Percentiles rank a stretch among this genome's conserved stretches.
These are phyloP conservation scores for Cudoniella acicularis DNA, from an alignment of 495 filamentous ascomycete species.

Conservation along the genomic window DNA sequence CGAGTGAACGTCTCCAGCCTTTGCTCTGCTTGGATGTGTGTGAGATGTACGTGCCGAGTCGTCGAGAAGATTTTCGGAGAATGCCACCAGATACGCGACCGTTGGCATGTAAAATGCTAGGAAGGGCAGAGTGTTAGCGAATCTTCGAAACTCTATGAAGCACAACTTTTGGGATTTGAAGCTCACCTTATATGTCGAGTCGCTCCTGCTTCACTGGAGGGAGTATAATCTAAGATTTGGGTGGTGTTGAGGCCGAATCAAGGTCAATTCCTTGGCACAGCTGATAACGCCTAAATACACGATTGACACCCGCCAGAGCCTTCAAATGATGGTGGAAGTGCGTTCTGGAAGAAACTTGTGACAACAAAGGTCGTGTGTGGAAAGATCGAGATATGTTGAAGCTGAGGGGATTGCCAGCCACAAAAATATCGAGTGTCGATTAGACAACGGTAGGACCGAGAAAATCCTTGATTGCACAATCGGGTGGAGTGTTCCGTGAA, in stretches of 20 bases:
- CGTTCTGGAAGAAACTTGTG: background rate
- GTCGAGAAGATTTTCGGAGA: slow-evolving; percentile 13
- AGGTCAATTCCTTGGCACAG: slow-evolving; percentile 12
- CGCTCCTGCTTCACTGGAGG: slow-evolving; percentile 1
- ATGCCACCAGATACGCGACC: slow-evolving; percentile 22
- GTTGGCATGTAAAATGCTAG: slow-evolving; percentile 27
- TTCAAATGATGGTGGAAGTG: slow-evolving; percentile 7
- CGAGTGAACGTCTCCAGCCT: slow-evolving; percentile 33
- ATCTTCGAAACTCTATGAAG: background rate
- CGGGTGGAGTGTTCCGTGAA: background rate
- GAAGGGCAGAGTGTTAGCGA: slow-evolving; percentile 19
- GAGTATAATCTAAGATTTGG: slow-evolving; percentile 23
- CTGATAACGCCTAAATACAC: slow-evolving; percentile 6
- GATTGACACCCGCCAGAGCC: slow-evolving; percentile 1
- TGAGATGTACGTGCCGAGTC: slow-evolving; percentile 20
- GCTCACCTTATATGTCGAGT: slow-evolving; percentile 13
- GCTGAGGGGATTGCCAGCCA: background rate
- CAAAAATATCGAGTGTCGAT: background rate
- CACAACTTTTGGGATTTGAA: background rate
- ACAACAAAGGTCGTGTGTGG: background rate
- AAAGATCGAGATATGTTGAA: background rate
- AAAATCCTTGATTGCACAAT: background rate
- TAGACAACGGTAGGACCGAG: background rate
- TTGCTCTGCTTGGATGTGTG: slow-evolving; percentile 14
- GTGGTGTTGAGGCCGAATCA: slow-evolving; percentile 3